Percentiles rank a stretch among this genome's conserved stretches.
phyloP scores from a whole-genome alignment of 768 basidiomycete species.

The Kwoniella sp. region DNA sequence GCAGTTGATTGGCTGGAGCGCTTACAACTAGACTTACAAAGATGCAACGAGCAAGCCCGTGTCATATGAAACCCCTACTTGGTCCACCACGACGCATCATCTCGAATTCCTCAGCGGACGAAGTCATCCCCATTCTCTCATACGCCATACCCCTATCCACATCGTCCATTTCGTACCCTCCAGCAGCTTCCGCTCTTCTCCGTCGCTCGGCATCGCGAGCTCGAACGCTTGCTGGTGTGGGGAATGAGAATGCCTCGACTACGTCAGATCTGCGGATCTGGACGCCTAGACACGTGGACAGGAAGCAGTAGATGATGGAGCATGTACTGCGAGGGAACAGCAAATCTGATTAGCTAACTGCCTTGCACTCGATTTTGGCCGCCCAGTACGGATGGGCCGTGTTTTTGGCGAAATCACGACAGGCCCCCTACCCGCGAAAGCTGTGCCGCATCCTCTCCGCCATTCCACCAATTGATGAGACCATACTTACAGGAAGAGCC shows the following conservation, averaged over 20 bases:
- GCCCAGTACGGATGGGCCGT: too few relatives aligned
- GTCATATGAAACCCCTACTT: slow-evolving; percentile 9
- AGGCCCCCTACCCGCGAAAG: too few relatives aligned
- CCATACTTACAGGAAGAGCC: slow-evolving; percentile 44
- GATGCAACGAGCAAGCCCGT: too few relatives aligned
- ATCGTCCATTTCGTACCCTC: slow-evolving; percentile 37
- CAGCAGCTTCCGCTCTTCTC: slow-evolving; percentile 9
- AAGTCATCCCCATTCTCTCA: slow-evolving; percentile 17
- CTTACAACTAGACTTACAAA: too few relatives aligned
- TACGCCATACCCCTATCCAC: slow-evolving; percentile 16
- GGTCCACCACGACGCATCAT: slow-evolving; percentile 34
- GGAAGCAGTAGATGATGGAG: slow-evolving; percentile 51
- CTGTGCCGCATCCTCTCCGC: too few relatives aligned
- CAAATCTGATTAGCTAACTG: not conserved
- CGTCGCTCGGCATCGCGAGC: slow-evolving; percentile 30
- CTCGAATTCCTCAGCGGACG: slow-evolving; percentile 38
- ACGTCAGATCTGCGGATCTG: slow-evolving; percentile 43
- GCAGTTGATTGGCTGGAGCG: too few relatives aligned
- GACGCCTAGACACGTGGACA: slow-evolving; percentile 51
- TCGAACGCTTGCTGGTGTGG: slow-evolving; percentile 24
- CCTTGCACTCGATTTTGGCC: too few relatives aligned
- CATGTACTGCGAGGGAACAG: slow-evolving; percentile 28
- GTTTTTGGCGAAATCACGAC: too few relatives aligned
- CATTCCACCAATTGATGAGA: too few relatives aligned
- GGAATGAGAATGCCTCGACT: slow-evolving; percentile 39